These are phyloP conservation scores for Phytophthora podocarpi DNA, from an alignment of 352 stramenopile genomes.

Conservation along the genomic window DNA sequence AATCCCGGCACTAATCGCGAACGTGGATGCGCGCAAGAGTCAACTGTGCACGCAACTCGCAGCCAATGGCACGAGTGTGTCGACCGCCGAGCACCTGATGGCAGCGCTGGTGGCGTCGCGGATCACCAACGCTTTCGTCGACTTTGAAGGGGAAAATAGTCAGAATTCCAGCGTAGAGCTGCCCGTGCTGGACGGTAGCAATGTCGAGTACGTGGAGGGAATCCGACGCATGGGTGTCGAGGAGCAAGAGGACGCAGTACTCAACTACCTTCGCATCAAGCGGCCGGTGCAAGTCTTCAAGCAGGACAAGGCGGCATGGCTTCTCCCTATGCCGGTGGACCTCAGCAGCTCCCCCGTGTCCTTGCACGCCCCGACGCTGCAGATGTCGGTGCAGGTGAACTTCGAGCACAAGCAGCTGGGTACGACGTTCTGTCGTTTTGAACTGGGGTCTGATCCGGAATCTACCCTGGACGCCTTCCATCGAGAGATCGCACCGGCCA, in stretches of 20 bases:
- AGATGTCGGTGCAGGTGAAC: constrained; percentile 72
- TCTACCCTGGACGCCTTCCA: constrained; percentile 37
- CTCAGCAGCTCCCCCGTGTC: constrained; percentile 10
- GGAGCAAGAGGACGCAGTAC: constrained; percentile 18
- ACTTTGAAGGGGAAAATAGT: constrained; percentile 25
- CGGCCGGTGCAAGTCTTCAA: constrained; percentile 63
- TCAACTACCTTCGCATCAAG: constrained; percentile 45
- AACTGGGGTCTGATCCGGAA: constrained; percentile 37
- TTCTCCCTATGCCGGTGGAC: constrained; percentile 51
- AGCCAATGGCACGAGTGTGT: constrained; percentile 32
- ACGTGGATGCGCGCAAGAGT: constrained; percentile 47
- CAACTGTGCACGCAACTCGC: constrained; percentile 67
- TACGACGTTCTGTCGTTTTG: constrained; percentile 47
- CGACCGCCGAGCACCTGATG: constrained; percentile 76
- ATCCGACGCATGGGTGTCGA: constrained; percentile 46
- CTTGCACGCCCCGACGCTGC: constrained; percentile 38
- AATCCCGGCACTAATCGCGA: constrained; percentile 37
- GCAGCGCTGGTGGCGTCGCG: constrained; percentile 53
- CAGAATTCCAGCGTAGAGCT: constrained; percentile 40
- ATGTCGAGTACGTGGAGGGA: constrained; percentile 42
- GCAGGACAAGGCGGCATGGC: constrained; percentile 69
- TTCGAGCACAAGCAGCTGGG: constrained; percentile 66
- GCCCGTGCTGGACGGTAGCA: constrained; percentile 74
- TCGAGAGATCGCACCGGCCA: constrained; percentile 47
- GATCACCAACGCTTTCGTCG: constrained; percentile 52